Base-by-base conservation (phyloP, 2,329 filamentous ascomycete genomes). In the Macroventuria anomochaeta region DNA sequence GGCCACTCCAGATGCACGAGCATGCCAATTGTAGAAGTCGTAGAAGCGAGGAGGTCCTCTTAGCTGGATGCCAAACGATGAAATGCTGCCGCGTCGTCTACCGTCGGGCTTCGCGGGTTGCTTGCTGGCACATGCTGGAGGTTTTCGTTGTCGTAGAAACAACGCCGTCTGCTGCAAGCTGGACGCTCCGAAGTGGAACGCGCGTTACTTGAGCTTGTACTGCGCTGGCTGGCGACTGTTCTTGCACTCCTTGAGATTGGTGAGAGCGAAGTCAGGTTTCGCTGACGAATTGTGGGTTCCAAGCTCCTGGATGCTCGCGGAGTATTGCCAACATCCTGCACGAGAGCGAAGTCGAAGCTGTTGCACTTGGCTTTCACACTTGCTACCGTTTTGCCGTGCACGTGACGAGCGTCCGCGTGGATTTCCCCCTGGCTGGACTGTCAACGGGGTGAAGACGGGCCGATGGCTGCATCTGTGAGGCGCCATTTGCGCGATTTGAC, bases 401-500 rank as follows among this genome's bases (percentile, higher is more conserved):
- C 36, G 36, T 38, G 36, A 38, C 12, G 11, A 8, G 21, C 12
- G 21, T 33, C 15, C 13, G n/a, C n/a, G n/a, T n/a, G n/a, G n/a
- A 18, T 15, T 17, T 6, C 36, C 7, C 7, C 25, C 20, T 38
- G 36, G 40, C 28, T 31, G 32, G 41, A 21, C 20, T 15, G 36
- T 26, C 20, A 44, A 44, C 15, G 29, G 29, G 29, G 10, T 7
- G 29, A 11, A 23, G 40, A 31, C 48, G 48, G 48, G 34, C 48
- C 48, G 48, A 44, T 21, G 13, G 34, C 5, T 21, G 39, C 33
- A 25, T 38, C 17, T 32, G 44, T 28, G 34, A 32, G 26, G 26
- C 26, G 26, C 34, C 34, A 32, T 51, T 43, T 51, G 48, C 48
- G 48, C 26, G 33, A 51, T 44, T 51, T 44, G 48, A 51, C 34